phyloP scores from a whole-genome alignment of 2,329 filamentous ascomycete species.

The Zelopaecilomyces penicillatus region DNA sequence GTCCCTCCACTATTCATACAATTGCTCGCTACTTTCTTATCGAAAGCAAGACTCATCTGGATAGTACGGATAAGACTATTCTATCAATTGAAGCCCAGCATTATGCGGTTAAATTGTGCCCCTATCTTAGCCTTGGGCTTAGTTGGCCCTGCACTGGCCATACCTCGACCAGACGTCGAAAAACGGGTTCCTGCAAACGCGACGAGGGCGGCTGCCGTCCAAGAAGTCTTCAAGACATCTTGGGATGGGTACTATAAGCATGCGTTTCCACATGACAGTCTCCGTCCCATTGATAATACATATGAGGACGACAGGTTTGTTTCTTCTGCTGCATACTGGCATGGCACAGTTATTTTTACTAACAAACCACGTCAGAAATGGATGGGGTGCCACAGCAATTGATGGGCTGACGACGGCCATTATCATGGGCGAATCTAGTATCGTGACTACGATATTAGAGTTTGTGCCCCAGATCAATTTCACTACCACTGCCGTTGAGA shows the following conservation, averaged over 20 bases:
- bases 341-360: not conserved
- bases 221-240: constrained; percentile 59
- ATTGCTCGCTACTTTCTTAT: too few relatives aligned
- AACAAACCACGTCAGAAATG: constrained; percentile 47
- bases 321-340: not conserved
- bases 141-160: constrained; percentile 3
- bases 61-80: too few relatives aligned
- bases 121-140: constrained; percentile 6
- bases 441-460: constrained; percentile 62
- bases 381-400: constrained; percentile 76
- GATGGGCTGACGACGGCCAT: constrained; percentile 75
- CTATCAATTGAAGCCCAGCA: not conserved
- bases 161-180: not conserved
- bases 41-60: too few relatives aligned
- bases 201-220: constrained; percentile 51
- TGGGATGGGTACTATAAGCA: constrained; percentile 67
- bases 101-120: constrained; percentile 2
- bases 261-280: constrained; percentile 70
- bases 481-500: constrained; percentile 37
- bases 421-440: constrained; percentile 61
- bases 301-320: constrained; percentile 61
- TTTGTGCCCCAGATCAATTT: constrained; percentile 67
- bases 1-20: not conserved
- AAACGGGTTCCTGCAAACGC: constrained; percentile 11
- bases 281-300: constrained; percentile 58